Evolutionary conservation across 78 protist genomes (phyloP).

Genomic region (Anaeramoeba flamelloides): DNA sequence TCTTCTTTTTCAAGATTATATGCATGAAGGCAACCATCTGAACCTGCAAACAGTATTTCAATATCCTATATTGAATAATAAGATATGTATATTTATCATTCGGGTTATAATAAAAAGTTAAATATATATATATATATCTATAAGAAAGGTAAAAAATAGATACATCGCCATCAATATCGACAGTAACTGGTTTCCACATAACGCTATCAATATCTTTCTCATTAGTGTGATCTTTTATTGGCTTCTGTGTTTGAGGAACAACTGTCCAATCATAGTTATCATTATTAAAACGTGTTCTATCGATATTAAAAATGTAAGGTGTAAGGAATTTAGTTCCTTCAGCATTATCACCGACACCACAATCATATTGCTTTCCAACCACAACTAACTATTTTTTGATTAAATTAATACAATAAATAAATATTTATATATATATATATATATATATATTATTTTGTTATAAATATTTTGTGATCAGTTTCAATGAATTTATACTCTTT

Average conservation of each 20-base stretch:
- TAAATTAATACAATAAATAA: neutral
- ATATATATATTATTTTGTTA: neutral
- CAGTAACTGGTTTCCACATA: neutral
- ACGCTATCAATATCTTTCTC: no score
- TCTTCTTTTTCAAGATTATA: neutral
- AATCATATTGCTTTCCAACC: neutral
- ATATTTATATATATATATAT: neutral
- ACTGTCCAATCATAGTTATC: neutral
- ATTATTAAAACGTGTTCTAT: neutral
- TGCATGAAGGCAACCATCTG: neutral
- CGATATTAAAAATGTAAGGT: neutral
- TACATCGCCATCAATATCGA: neutral
- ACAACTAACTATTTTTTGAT: neutral
- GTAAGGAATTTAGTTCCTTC: neutral
- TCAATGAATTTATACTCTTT: neutral
- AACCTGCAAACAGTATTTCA: neutral
- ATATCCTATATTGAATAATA: neutral
- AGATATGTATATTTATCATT: neutral
- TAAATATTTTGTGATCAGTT: neutral
- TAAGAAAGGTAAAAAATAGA: neutral
- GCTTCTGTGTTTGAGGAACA: neutral
- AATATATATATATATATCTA: neutral
- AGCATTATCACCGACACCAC: neutral
- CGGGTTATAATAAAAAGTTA: neutral
- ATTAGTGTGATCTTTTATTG: no score